phyloP scores from a whole-genome alignment of 371 early-diverging fungal genomes.

The Mucor irregularis region DNA sequence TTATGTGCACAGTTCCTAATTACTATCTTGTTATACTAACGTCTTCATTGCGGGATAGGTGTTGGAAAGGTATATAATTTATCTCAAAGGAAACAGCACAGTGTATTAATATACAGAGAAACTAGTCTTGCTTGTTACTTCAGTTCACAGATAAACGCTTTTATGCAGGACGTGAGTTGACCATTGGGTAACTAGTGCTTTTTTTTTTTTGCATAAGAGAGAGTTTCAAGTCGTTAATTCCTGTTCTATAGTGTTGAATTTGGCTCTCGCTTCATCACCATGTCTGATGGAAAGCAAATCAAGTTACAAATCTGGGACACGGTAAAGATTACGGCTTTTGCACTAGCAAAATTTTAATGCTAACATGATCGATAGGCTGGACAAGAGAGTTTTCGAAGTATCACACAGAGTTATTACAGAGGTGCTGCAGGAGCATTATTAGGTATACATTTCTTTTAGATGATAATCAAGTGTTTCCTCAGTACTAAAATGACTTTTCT shows the following conservation, averaged over 20 bases:
- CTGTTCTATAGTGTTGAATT: slow-evolving; percentile 66
- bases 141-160: slow-evolving; percentile 87
- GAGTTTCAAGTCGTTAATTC: not conserved
- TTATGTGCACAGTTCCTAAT: not conserved
- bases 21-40: not conserved
- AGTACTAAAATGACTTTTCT: too few species aligned
- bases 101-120: not conserved
- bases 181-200: slow-evolving; percentile 65
- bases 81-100: not conserved
- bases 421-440: slow-evolving; percentile 95
- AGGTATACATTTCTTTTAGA: too few species aligned
- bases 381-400: slow-evolving; percentile 94
- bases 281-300: slow-evolving; percentile 76
- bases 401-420: slow-evolving; percentile 96
- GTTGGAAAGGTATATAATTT: slow-evolving; percentile 66
- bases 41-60: slow-evolving; percentile 44
- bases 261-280: slow-evolving; percentile 76
- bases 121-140: slow-evolving; percentile 76
- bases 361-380: slow-evolving; percentile 63
- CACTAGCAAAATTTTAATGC: not conserved
- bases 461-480: too few species aligned
- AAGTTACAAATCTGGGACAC: slow-evolving; percentile 99
- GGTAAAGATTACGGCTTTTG: slow-evolving; percentile 43
- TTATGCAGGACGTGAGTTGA: slow-evolving; percentile 80
- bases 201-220: not conserved